Evolutionary conservation across 2,329 filamentous ascomycete species (phyloP).

Genomic region (Alternaria consortialis): DNA sequence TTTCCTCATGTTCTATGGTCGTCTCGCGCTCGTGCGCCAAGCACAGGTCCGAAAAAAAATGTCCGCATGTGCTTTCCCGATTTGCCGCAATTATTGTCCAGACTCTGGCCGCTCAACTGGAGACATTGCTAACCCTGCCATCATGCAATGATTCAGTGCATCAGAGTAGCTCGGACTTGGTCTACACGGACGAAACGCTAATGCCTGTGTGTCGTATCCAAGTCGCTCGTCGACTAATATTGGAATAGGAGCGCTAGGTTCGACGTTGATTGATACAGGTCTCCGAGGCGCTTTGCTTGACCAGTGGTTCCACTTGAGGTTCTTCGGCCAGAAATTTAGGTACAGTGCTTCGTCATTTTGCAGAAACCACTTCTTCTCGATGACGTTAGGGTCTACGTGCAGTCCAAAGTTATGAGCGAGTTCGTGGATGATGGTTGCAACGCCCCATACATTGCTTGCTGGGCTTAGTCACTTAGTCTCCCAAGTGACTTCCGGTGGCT

Average conservation of each 20-base stretch:
- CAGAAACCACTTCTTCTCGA: slow-evolving; percentile 2
- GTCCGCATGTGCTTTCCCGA: not conserved
- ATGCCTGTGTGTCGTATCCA: slow-evolving; percentile 2
- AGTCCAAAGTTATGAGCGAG: slow-evolving; percentile 30
- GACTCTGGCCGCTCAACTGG: slow-evolving; percentile 16
- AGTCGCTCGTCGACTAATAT: not conserved
- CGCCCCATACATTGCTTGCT: slow-evolving; percentile 38
- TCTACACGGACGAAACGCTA: slow-evolving; percentile 3
- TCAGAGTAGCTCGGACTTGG: slow-evolving; percentile 27
- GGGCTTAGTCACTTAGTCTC: slow-evolving; percentile 18
- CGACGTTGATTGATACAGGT: slow-evolving; percentile 25
- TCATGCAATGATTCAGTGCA: slow-evolving; percentile 27
- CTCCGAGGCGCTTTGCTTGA: slow-evolving; percentile 14
- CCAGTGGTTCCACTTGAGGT: slow-evolving; percentile 18
- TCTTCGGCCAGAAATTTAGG: slow-evolving; percentile 1
- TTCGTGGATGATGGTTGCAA: slow-evolving; percentile 36
- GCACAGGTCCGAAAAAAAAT: not conserved
- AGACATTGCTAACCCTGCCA: slow-evolving; percentile 21
- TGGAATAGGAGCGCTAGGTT: not conserved
- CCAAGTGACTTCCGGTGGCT: slow-evolving; percentile 35
- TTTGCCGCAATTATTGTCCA: not conserved
- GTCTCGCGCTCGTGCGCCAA: not conserved
- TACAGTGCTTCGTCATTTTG: not conserved
- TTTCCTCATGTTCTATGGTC: not conserved
- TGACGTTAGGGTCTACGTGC: slow-evolving; percentile 13